Evolutionary conservation across 2,329 filamentous ascomycete species (phyloP), one percentile per base, ranked within the genome.

Genomic region (Penicillium glabrum): DNA sequence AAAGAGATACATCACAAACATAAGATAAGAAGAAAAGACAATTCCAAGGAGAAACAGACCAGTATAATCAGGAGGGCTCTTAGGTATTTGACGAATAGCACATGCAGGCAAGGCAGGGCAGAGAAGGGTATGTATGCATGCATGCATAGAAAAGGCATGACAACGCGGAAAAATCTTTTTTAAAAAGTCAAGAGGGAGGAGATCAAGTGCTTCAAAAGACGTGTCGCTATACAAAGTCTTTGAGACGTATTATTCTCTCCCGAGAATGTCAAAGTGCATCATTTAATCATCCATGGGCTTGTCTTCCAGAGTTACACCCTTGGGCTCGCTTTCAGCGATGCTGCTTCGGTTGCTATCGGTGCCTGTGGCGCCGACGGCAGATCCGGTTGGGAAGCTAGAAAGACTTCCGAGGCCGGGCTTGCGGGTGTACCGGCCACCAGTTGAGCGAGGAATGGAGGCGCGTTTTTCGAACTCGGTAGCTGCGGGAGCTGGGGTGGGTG

Each of bases 251-350:
- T 19, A 19, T 10, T 53, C 21, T 27, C 44, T 45, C 23, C 43
- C 31, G 51, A 44, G 24, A 29, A 33, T 51, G 16, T 26, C 29
- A 43, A 26, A 31, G 37, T 35, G 27, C n/a, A 44, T 43, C 27
- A 27, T 39, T 52, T 67, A 90, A 74, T 90, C 87, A 75, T 91
- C 87, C 87, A 91, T 90, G n/a, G 89, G 86, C 74, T 84, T 87
- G 72, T 92, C 89, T 67, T 86, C 85, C 67, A 92, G 78, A 63
- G 86, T 87, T 43, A 91, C 88, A 7, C 87, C 73, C 46, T 76
- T 73, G 57, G 72, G 71, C 61, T 78, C 75, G 57, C 70, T 72
- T 41, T 73, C 73, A 19, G 67, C 72, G 46, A 75, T 48, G 61
- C 72, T 74, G 57, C 69, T 73, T 35, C 69, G 65, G 56, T 71